Evolutionary conservation across 192 early-diverging fungal species (phyloP), one percentile per base, ranked within the genome.

Genomic region (Allomyces arbusculus): DNA sequence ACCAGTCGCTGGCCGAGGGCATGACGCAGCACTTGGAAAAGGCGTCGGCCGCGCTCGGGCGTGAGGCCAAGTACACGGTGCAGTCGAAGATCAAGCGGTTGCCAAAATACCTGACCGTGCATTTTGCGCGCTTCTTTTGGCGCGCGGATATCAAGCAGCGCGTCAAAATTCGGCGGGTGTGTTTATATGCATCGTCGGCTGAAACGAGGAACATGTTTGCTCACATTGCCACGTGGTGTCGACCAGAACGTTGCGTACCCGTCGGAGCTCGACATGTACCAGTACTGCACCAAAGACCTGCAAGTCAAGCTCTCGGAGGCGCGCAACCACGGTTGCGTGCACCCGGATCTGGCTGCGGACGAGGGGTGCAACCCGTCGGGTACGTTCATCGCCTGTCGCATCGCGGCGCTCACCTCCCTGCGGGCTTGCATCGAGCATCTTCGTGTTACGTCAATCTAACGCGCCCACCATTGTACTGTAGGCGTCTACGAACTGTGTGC

Each of bases 111-210:
- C 71, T 99, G 63, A 85, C 92, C 0, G 78, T 95, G 23, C 78
- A 91, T 66, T 99, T 94, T 74, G 87, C 93, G 44, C 84, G 95
- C 20, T 96, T 97, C 75, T 94, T 89, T 78, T 99, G 94, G 94
- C 95, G 93, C 68, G 72, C 84, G 0, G 72, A 81, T 10, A 88
- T 89, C 66, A 75, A 79, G 33, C 78, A 89, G 10, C 85, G 86
- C 62, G 88, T 92, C 14, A 99, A 99, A 74, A 97, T 99, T 74
- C 73, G 96, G 66, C 91, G 92, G 69, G 77, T 78, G 24, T 24
- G 26, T 28, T 28, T 1, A 28, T 28, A 4, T 3, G 26, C 26
- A 4, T 16, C 9, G 16, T 65, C 19, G 1, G 33, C 33, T 3
- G 26, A 4, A 7, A 7, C 8, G 3, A 0, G 33, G 7, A 7